Conservation (phyloP, 352 stramenopile species). For the Pythium vanterpoolii region DNA sequence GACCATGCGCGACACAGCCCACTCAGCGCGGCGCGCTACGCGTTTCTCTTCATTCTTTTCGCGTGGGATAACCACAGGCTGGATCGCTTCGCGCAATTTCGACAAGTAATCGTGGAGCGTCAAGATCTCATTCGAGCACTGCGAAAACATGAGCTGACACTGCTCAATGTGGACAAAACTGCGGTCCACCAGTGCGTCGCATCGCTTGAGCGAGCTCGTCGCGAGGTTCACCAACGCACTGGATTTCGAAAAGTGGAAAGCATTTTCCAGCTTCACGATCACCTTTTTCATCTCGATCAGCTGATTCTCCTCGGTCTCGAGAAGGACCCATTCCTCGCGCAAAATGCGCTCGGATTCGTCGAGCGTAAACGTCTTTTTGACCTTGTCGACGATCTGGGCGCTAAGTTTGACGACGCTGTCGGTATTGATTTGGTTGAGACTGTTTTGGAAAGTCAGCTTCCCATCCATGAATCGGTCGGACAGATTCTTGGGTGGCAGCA, state of each 20-base stretch:
- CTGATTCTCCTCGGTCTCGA: constrained; percentile 79
- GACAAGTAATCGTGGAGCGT: constrained; percentile 78
- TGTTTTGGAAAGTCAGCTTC: constrained; percentile 50
- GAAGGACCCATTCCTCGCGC: constrained; percentile 66
- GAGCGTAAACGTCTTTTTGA: constrained; percentile 64
- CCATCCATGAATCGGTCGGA: constrained; percentile 24
- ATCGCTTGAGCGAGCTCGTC: constrained; percentile 61
- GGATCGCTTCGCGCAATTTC: constrained; percentile 66
- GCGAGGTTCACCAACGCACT: constrained; percentile 66
- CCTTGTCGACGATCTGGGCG: constrained; percentile 49
- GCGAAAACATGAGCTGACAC: constrained; percentile 78
- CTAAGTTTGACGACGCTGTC: constrained; percentile 43
- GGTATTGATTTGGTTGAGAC: constrained; percentile 54
- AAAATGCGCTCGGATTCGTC: constrained; percentile 75
- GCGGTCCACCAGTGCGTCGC: constrained; percentile 68
- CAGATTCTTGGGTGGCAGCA: constrained; percentile 33
- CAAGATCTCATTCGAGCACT: constrained; percentile 71
- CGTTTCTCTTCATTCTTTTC: constrained; percentile 71
- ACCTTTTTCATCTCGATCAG: constrained; percentile 55
- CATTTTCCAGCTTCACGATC: constrained; percentile 64
- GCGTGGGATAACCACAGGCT: constrained; percentile 45
- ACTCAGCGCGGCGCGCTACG: constrained; percentile 67
- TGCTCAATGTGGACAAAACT: constrained; percentile 67
- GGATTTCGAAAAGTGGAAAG: constrained; percentile 83
- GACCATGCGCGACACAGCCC: constrained; percentile 70